These are phyloP conservation scores for Nicotiana rustica DNA, from an alignment of 305 asterid species.

Conservation along the genomic window DNA sequence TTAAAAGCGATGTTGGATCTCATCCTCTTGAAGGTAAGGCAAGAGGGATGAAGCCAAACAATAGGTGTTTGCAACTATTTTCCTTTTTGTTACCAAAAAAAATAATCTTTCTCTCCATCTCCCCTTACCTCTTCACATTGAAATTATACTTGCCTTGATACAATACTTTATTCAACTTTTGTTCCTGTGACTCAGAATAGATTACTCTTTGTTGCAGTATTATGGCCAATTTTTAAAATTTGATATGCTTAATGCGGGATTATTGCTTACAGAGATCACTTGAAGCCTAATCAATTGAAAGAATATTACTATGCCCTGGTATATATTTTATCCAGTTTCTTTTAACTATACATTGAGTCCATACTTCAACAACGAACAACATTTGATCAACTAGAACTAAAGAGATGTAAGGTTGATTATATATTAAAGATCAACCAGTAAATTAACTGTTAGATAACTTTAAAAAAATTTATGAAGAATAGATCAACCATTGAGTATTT, in stretches of 20 bases:
- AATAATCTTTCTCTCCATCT: no score
- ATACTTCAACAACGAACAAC: conserved; percentile 93
- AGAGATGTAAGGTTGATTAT: conserved; percentile 81
- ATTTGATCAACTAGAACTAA: conserved; percentile 72
- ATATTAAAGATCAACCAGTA: no score
- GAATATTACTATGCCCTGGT: conserved; percentile 95
- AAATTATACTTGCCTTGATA: no score
- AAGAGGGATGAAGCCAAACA: no score
- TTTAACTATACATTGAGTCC: conserved; percentile 81
- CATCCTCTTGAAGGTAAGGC: no score
- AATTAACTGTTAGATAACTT: no score
- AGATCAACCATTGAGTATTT: no score
- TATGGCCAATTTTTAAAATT: neutral
- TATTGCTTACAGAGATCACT: conserved; percentile 90
- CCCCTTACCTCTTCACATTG: no score
- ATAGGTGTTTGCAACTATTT: no score
- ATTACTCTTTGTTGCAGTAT: neutral
- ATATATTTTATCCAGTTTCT: conserved; percentile 83
- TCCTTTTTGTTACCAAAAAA: no score
- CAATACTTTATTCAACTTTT: neutral
- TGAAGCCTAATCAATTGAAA: conserved; percentile 80
- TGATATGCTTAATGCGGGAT: conserved; percentile 60
- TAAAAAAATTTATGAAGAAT: no score
- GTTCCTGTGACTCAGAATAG: neutral
- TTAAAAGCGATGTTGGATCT: no score